phyloP scores from a whole-genome alignment of 2,329 filamentous ascomycete genomes.

The Aspergillus quadrilineatus region DNA sequence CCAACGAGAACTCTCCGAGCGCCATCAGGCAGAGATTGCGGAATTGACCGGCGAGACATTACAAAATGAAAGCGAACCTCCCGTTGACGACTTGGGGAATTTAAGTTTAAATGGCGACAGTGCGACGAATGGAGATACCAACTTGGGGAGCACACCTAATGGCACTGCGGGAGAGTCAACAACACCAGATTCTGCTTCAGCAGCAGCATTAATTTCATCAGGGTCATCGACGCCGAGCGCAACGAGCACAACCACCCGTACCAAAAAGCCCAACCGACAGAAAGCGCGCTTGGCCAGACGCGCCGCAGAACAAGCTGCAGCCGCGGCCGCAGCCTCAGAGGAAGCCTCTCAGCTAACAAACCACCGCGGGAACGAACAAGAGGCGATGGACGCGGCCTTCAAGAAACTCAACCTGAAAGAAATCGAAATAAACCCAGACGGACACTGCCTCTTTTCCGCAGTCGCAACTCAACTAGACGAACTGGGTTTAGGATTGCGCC shows the following conservation, averaged over 20 bases:
- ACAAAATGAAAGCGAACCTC: slow-evolving; percentile 7
- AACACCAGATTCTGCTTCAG: neutral
- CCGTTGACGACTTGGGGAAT: slow-evolving; percentile 31
- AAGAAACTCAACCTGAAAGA: slow-evolving; percentile 64
- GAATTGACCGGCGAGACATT: slow-evolving; percentile 40
- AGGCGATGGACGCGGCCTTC: slow-evolving; percentile 69
- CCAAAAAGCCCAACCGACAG: slow-evolving; percentile 82
- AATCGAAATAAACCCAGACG: slow-evolving; percentile 81
- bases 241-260: slow-evolving; percentile 12
- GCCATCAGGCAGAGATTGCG: slow-evolving; percentile 53
- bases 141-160: neutral
- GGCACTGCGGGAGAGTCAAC: neutral
- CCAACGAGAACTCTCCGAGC: slow-evolving; percentile 56
- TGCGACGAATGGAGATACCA: neutral
- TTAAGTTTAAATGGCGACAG: slow-evolving; percentile 32
- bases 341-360: slow-evolving; percentile 76
- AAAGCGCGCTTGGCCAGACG: slow-evolving; percentile 88
- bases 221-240: slow-evolving; percentile 15
- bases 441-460: slow-evolving; percentile 91
- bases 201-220: neutral
- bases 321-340: slow-evolving; percentile 64
- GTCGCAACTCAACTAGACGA: slow-evolving; percentile 77
- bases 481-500: slow-evolving; percentile 40
- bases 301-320: slow-evolving; percentile 77
- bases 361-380: slow-evolving; percentile 67